Base-by-base conservation (phyloP, 2,329 filamentous ascomycete genomes). In the Fusarium falciforme region DNA sequence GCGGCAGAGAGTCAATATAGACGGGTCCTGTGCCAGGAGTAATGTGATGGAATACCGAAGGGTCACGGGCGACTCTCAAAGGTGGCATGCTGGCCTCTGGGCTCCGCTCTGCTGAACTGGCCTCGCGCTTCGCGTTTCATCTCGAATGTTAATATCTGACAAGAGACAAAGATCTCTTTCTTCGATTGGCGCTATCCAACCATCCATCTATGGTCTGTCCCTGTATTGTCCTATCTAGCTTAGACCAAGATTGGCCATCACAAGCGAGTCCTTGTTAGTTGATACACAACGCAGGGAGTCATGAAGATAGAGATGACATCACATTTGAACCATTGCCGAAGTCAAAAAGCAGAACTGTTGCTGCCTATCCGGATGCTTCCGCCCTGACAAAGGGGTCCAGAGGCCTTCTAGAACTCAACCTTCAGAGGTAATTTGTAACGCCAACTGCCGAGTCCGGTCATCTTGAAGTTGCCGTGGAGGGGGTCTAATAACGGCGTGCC, bases 301-400 rank as follows among this genome's bases (percentile, higher is more conserved):
- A 29, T 38, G 44, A 5, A 55, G 17, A 38, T 5, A 17, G 49
- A 31, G 5, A 59, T 70, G 60, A 57, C 44, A 70, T 65, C 67
- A 55, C 44, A 29, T 57, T 14, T 2, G 36, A 25, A 11, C 20
- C 31, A 17, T 27, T 36, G n/a, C 29, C 35, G 25, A 40, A 55
- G 35, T 49, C 14, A 36, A 61, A 27, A 38, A 25, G 22, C 3
- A 27, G 31, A 17, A 29, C 9, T 58, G 14, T 52, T 42, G 27
- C 47, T 52, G 47, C 47, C 33, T 31, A 25, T 17, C 14, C 10
- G 31, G 17, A 17, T 52, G 20, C n/a, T 52, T 57, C 58, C 27
- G 27, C 20, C 58, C 25, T 22, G 52, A 10, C 14, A 35, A 20
- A 31, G 4, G 17, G 33, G 29, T 11, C 6, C 25, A 36, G 20